Conservation (phyloP, 2,329 filamentous ascomycete species). For the Ophiostoma ulmi region DNA sequence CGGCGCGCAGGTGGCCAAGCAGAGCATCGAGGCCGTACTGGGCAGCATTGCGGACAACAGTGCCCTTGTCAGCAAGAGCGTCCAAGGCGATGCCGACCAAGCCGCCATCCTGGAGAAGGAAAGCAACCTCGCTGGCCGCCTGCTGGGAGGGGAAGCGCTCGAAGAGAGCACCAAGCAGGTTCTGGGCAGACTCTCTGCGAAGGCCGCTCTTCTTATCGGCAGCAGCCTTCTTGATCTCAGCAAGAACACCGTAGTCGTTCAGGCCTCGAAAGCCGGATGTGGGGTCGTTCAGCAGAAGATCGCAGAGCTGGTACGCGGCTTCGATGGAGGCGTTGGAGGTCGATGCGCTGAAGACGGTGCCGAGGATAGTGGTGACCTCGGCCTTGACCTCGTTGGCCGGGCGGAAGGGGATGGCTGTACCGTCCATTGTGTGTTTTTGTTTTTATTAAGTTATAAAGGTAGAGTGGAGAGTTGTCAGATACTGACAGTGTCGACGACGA, state of each 20-base stretch:
- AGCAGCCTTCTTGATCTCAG: slow-evolving; percentile 65
- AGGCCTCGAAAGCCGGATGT: slow-evolving; percentile 50
- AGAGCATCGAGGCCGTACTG: slow-evolving; percentile 91
- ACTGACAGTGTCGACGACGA: not conserved
- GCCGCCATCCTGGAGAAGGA: slow-evolving; percentile 75
- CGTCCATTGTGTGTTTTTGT: slow-evolving; percentile 22
- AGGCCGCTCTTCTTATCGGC: slow-evolving; percentile 88
- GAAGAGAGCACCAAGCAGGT: slow-evolving; percentile 87
- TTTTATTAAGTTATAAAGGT: not conserved
- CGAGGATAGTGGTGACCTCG: slow-evolving; percentile 60
- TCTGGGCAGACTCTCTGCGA: slow-evolving; percentile 85
- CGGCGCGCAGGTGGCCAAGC: slow-evolving; percentile 71
- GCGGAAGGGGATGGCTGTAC: slow-evolving; percentile 29
- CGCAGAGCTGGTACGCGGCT: slow-evolving; percentile 57
- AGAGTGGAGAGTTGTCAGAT: slow-evolving; percentile 16
- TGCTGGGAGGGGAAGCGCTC: slow-evolving; percentile 79
- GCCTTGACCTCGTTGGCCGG: slow-evolving; percentile 38
- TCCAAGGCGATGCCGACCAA: slow-evolving; percentile 72
- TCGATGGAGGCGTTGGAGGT: slow-evolving; percentile 65
- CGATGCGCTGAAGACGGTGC: slow-evolving; percentile 63
- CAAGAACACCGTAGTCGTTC: slow-evolving; percentile 48
- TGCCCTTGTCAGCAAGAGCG: slow-evolving; percentile 80
- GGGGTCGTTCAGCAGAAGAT: slow-evolving; percentile 48
- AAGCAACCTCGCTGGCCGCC: slow-evolving; percentile 71
- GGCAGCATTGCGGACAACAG: slow-evolving; percentile 82